Evolutionary conservation across 1,284 basidiomycete species (phyloP).

Genomic region (Flammula alnicola): DNA sequence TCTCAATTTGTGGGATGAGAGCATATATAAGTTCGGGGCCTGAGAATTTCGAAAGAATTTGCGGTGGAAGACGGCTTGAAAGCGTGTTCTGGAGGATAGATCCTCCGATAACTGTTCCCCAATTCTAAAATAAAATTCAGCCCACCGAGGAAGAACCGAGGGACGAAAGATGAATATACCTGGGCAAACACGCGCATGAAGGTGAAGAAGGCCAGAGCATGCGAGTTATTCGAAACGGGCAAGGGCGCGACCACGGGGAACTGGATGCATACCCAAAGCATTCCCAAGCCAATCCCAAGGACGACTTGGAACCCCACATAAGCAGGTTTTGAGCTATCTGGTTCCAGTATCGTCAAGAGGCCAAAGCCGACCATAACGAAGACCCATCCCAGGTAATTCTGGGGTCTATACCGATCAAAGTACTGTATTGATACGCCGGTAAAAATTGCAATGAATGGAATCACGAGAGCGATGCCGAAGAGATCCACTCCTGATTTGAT

Average conservation of each 20-base stretch:
- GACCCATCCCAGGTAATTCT: slow-evolving; percentile 2
- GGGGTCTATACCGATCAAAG: not conserved
- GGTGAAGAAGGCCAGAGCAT: slow-evolving; percentile 29
- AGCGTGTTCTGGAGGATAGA: slow-evolving; percentile 3
- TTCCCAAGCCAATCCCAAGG: slow-evolving; percentile 2
- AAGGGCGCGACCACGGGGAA: slow-evolving; percentile 27
- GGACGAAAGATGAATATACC: not conserved
- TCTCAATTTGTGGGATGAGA: not conserved
- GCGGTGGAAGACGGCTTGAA: not conserved
- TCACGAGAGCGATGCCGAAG: not conserved
- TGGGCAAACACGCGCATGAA: slow-evolving; percentile 20
- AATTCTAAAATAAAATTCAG: not conserved
- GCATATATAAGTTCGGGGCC: slow-evolving; percentile 2
- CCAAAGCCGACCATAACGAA: not conserved
- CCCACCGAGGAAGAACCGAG: not conserved
- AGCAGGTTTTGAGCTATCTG: not conserved
- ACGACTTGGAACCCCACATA: not conserved
- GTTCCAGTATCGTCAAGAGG: slow-evolving; percentile 5
- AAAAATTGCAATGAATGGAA: not conserved
- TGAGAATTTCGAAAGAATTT: too few species aligned
- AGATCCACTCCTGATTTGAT: slow-evolving; percentile 38
- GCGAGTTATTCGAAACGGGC: slow-evolving; percentile 12
- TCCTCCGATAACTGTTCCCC: slow-evolving; percentile 10
- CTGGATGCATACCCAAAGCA: slow-evolving; percentile 11
- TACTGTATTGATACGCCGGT: slow-evolving; percentile 1